These are phyloP conservation scores for Rhazya stricta DNA, from an alignment of 257 asterid genomes.

Conservation along the genomic window DNA sequence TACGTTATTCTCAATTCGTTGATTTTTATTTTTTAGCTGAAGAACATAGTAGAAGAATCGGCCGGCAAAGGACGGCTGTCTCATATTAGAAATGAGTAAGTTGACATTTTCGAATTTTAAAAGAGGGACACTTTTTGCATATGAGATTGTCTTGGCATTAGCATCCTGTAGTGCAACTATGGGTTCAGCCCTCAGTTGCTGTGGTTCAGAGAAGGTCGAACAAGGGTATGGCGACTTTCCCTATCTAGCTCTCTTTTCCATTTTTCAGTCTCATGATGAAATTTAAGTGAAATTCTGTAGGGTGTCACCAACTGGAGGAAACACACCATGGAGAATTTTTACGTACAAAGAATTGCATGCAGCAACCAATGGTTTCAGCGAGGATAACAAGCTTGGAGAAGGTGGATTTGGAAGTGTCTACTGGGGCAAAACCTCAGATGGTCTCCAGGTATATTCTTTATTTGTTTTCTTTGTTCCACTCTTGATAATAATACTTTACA, in stretches of 20 bases:
- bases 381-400: slow-evolving; percentile 74
- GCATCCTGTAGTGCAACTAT: slow-evolving; percentile 26
- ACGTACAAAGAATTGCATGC: slow-evolving; percentile 69
- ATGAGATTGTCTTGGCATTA: slow-evolving; percentile 3
- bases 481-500: not conserved
- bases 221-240: slow-evolving; percentile 43
- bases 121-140: slow-evolving; percentile 1
- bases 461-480: not conserved
- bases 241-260: not conserved
- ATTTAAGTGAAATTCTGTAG: slow-evolving; percentile 23
- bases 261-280: not conserved
- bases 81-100: slow-evolving; percentile 1
- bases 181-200: slow-evolving; percentile 67
- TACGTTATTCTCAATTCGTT: not conserved
- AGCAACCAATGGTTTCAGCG: slow-evolving; percentile 78
- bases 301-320: slow-evolving; percentile 33
- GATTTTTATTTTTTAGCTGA: not conserved
- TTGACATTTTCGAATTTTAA: slow-evolving; percentile 16
- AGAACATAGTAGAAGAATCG: not conserved
- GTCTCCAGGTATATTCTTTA: slow-evolving; percentile 54
- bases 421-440: slow-evolving; percentile 83
- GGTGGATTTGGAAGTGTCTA: slow-evolving; percentile 91
- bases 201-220: slow-evolving; percentile 55
- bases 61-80: slow-evolving; percentile 37
- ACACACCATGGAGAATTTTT: slow-evolving; percentile 58